Percentiles rank a stretch among this genome's conserved stretches.
Conservation (phyloP, 2,329 filamentous ascomycete species). For the Penicillium sp. region DNA sequence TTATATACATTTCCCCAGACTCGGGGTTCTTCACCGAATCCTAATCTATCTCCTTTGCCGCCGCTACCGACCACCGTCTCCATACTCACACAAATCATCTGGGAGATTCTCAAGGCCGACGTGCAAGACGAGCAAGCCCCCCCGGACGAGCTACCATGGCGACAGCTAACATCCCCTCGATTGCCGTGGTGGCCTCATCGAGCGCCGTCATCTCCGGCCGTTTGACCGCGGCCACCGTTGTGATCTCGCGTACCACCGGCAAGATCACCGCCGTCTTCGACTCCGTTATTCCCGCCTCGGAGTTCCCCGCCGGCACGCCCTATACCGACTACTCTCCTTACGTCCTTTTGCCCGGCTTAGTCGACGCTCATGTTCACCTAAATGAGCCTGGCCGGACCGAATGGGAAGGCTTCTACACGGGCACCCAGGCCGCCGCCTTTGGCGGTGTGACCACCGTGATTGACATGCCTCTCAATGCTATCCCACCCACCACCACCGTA, state of each 20-base stretch:
- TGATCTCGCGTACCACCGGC: conserved; percentile 72
- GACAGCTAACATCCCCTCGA: conserved; percentile 40
- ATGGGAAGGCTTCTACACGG: conserved; percentile 97
- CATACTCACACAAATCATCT: too few species aligned
- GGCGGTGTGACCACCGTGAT: conserved; percentile 95
- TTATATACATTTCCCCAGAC: conserved; percentile 6
- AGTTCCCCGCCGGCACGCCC: conserved; percentile 67
- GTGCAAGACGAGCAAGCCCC: conserved; percentile 9
- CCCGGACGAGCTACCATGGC: conserved; percentile 18
- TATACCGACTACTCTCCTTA: conserved; percentile 84
- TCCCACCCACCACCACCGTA: conserved; percentile 91
- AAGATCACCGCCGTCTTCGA: conserved; percentile 78
- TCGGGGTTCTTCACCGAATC: conserved; percentile 2
- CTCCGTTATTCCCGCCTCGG: conserved; percentile 67
- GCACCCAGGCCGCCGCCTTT: conserved; percentile 87
- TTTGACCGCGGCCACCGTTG: conserved; percentile 77
- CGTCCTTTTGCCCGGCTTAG: conserved; percentile 82
- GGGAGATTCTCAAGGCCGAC: conserved; percentile 2
- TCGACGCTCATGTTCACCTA: conserved; percentile 95
- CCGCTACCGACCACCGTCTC: conserved; percentile 4
- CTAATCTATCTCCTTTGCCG: conserved; percentile 1
- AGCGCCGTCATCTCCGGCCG: conserved; percentile 75
- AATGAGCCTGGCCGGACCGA: conserved; percentile 96
- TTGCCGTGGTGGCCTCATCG: conserved; percentile 78
- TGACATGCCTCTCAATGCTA: conserved; percentile 97